Conservation (phyloP, 257 asterid species). For the Craterostigma plantagineum region DNA sequence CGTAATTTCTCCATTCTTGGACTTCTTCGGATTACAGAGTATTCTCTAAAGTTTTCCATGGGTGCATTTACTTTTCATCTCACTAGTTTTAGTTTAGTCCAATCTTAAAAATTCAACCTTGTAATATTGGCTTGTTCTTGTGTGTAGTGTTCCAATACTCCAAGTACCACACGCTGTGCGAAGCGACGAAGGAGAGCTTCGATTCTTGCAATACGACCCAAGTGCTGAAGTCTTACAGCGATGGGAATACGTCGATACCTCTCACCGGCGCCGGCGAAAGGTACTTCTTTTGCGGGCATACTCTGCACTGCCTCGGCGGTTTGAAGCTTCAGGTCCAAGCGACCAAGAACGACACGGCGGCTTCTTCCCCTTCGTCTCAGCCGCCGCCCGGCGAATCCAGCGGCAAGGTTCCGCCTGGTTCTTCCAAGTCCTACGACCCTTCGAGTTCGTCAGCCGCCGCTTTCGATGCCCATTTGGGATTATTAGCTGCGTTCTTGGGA, state of each 20-base stretch:
- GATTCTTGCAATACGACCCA: conserved; percentile 50
- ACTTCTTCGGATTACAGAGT: too few species aligned
- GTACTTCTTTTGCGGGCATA: conserved; percentile 49
- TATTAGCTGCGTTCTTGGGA: too few species aligned
- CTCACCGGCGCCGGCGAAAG: conserved; percentile 36
- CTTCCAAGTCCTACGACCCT: conserved; percentile 37
- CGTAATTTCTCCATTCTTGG: conserved; percentile 18
- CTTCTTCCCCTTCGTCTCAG: conserved; percentile 8
- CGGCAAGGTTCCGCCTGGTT: conserved; percentile 19
- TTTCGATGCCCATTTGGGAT: too few species aligned
- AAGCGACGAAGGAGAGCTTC: conserved; percentile 30
- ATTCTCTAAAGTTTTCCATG: too few species aligned
- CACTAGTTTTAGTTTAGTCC: too few species aligned
- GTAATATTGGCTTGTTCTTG: neutral
- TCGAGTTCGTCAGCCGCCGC: conserved; percentile 12
- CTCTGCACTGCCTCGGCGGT: conserved; percentile 65
- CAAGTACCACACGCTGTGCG: conserved; percentile 38
- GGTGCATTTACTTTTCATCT: too few species aligned
- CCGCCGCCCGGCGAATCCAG: conserved; percentile 13
- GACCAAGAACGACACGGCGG: too few species aligned
- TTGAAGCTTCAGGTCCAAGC: conserved; percentile 53
- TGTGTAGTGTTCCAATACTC: conserved; percentile 58
- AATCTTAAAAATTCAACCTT: too few species aligned
- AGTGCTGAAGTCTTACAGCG: conserved; percentile 41
- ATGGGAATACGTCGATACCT: conserved; percentile 40